Base-by-base conservation (phyloP, 345 rosid genomes). In the Eucalyptus globulus region DNA sequence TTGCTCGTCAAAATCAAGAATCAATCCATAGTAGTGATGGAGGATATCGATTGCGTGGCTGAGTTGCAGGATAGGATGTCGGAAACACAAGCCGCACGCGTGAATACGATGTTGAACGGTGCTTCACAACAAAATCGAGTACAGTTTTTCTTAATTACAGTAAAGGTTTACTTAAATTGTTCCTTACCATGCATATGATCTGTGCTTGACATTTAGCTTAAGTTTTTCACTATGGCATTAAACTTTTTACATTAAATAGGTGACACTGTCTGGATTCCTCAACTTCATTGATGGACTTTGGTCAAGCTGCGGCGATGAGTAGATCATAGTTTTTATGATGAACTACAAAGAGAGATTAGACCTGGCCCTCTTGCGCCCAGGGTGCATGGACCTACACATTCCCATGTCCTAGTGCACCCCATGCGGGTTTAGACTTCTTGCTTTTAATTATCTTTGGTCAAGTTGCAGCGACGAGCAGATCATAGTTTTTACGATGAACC, bases 331-430 rank as follows among this genome's bases (percentile, higher is more conserved):
- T 47, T 47, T 47, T 47, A 47, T 1, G 13, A 47, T 3, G 49
- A 47, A 47, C 5, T 47, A 93, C 87, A 96, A 93, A 89, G 97
- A 97, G 17, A 93, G 89, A 86, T 90, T 95, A 9, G 99, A 97
- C 89, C 95, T 94, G 67, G 97, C 96, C 37, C 60, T 96, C 87
- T 91, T 95, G 44, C 92, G 97, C 12, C 98, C 96, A 1, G 96
- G 99, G 37, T 93, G 99, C 44, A 95, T 96, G 94, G 99, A 97
- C 91, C 95, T 96, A 94, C 97, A 94, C 92, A 91, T 96, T 47
- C 96, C 94, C 93, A 95, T 96, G 98, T 95, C 96, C 54, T 94
- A 94, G 51, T 96, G 97, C 91, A 89, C 91, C 7, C 89, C 91
- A 6, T 89, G 90, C 22, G 95, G 96, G 5, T 96, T 95, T 93